Evolutionary conservation across 208 protist species (phyloP), one percentile per base, ranked within the genome.

Genomic region (Leishmania amazonensis): DNA sequence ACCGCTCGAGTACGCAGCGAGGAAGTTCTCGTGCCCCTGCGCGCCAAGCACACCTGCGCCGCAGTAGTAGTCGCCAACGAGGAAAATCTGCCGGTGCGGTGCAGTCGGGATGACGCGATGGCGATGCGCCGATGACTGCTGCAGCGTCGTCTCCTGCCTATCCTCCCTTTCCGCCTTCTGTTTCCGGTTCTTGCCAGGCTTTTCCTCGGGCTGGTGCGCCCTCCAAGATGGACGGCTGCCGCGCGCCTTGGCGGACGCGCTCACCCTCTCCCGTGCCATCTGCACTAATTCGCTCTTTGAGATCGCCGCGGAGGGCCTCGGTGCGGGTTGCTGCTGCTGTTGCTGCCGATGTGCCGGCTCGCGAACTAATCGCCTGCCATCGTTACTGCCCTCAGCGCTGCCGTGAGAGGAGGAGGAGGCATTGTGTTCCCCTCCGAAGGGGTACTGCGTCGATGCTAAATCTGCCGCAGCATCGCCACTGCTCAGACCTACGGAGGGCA

Each of bases 61-160:
- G 35, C 62, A 67, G 72, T 81, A 73, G 62, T 73, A 65, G 40
- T 64, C 60, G 35, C 81, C 76, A 17, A 89, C 81, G 13, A 91
- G 72, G 53, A 89, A 91, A 21, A 91, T 80, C 78, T 91, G 88
- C 15, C 88, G 88, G n/a, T 84, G 73, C 53, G 88, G 88, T 0
- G 88, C 60, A 0, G 68, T 38, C 2, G 88, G 88, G 17, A 91
- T 91, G 57, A 38, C 75, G n/a, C 81, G 85, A 28, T 65, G 75
- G 45, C 54, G 54, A n/a, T 21, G 75, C 75, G 28, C 64, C 19
- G 83, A 6, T 62, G 57, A 54, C n/a, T n/a, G 73, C 64, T 31
- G 64, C 40, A 62, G 31, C 6, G 72, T 35, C 57, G 47, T 47
- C n/a, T 35, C 53, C 3, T 31, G 65, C 40, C 47, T 53, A 24